A percentile compares a stretch with the other conserved stretches of the same genome.
These are phyloP conservation scores for Castanospermum australe DNA, from an alignment of 306 rosid species.

Conservation along the genomic window DNA sequence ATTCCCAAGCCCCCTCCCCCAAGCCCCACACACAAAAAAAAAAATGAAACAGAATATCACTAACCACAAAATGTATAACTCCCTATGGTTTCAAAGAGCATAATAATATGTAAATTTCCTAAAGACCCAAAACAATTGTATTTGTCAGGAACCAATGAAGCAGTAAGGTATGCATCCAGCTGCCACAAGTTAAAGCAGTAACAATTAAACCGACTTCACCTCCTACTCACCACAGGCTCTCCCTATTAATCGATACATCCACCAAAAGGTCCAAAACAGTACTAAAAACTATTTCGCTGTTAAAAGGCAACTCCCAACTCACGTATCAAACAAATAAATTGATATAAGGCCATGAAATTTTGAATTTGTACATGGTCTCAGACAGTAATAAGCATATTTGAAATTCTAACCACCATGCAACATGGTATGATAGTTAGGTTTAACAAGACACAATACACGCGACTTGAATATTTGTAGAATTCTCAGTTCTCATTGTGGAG, in stretches of 20 bases:
- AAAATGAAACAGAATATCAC: not conserved
- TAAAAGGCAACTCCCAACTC: not conserved
- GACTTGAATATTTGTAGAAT: not conserved
- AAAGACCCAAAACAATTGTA: not conserved
- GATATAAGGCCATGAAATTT: not conserved
- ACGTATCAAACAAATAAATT: not conserved
- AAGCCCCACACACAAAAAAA: not conserved
- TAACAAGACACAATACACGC: not conserved
- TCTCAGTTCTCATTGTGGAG: not conserved
- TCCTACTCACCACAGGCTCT: not conserved
- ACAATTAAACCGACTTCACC: not conserved
- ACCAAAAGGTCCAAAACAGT: not conserved
- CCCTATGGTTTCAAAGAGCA: not conserved
- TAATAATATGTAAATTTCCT: not conserved
- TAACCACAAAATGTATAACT: not conserved
- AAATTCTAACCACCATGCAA: not conserved
- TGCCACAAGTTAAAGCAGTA: not conserved
- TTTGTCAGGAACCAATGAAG: not conserved
- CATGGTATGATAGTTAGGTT: not conserved
- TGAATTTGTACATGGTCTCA: not conserved
- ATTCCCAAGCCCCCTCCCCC: not conserved
- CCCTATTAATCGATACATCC: not conserved
- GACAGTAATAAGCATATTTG: not conserved
- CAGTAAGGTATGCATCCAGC: not conserved
- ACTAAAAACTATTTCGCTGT: not conserved